Percentiles rank a stretch among this genome's conserved stretches.
Conservation (phyloP, 345 rosid genomes). For the Crucihimalaya himalaica region DNA sequence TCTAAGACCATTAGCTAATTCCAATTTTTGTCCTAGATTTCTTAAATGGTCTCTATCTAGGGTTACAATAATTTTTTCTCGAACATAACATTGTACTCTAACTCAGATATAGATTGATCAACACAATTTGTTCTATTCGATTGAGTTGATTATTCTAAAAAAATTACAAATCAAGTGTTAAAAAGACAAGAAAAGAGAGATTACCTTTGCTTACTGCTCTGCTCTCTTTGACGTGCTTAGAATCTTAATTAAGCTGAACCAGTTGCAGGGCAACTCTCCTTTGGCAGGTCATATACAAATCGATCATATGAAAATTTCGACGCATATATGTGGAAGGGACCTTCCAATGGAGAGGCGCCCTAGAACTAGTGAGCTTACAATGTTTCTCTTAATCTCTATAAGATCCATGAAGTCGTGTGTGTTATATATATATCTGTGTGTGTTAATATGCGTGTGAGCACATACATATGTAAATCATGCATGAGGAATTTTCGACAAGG, state of each 20-base stretch:
- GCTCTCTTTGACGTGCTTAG: neutral
- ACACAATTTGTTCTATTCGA: neutral
- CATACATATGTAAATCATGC: neutral
- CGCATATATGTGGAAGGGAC: slow-evolving; percentile 2
- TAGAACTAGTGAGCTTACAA: slow-evolving; percentile 57
- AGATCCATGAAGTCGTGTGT: neutral
- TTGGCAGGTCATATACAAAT: slow-evolving; percentile 53
- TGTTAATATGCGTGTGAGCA: neutral
- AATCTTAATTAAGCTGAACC: slow-evolving; percentile 47
- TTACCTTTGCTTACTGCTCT: slow-evolving; percentile 20
- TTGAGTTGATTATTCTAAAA: neutral
- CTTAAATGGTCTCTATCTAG: neutral
- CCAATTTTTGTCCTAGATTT: no score
- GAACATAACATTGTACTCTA: neutral
- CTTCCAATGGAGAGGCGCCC: slow-evolving; percentile 83
- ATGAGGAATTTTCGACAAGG: slow-evolving; percentile 21
- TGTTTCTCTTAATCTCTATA: slow-evolving; percentile 21
- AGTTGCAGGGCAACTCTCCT: slow-evolving; percentile 97
- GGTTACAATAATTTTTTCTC: neutral
- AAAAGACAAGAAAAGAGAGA: neutral
- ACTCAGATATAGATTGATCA: neutral
- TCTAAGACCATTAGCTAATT: no score
- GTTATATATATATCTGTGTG: neutral
- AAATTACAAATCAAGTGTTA: neutral
- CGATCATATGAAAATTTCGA: neutral